A percentile compares a stretch with the other conserved stretches of the same genome.
phyloP scores from a whole-genome alignment of 805 yeast genomes.

The Metschnikowia santaceciliae region DNA sequence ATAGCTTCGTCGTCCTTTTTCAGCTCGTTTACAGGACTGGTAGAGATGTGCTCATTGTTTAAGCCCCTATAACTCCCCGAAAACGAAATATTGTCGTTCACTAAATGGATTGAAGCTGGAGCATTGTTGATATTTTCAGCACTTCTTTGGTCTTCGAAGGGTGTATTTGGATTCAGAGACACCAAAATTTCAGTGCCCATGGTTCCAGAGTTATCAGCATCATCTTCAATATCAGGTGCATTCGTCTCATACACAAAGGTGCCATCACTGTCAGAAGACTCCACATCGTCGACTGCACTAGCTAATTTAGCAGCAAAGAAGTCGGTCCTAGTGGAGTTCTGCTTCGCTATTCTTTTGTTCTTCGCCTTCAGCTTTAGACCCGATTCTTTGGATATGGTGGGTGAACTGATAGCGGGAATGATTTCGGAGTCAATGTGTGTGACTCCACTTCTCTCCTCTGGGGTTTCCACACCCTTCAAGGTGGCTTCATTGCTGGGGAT shows the following conservation, averaged over 20 bases:
- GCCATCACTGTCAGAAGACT: constrained; percentile 85
- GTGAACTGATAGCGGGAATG: neutral
- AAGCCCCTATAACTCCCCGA: constrained; percentile 13
- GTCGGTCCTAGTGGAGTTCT: constrained; percentile 76
- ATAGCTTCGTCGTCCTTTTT: constrained; percentile 10
- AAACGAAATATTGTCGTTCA: constrained; percentile 13
- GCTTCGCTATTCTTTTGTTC: constrained; percentile 35
- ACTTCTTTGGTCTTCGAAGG: constrained; percentile 6
- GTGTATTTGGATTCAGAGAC: neutral
- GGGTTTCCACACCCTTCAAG: neutral
- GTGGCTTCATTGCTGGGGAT: neutral
- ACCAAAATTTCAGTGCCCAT: constrained; percentile 1
- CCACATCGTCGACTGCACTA: constrained; percentile 87
- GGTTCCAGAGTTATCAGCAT: constrained; percentile 4
- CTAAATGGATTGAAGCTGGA: constrained; percentile 11
- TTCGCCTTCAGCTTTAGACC: constrained; percentile 11
- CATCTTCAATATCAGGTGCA: constrained; percentile 21
- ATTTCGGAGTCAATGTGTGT: neutral
- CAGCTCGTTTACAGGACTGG: constrained; percentile 10
- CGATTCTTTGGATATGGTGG: constrained; percentile 6
- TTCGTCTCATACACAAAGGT: constrained; percentile 86
- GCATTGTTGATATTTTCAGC: constrained; percentile 13
- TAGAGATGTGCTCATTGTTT: constrained; percentile 7
- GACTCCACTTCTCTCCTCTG: constrained; percentile 1
- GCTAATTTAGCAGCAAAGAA: constrained; percentile 93